phyloP scores from a whole-genome alignment of 495 filamentous ascomycete genomes.

The Cenococcum geophilum region DNA sequence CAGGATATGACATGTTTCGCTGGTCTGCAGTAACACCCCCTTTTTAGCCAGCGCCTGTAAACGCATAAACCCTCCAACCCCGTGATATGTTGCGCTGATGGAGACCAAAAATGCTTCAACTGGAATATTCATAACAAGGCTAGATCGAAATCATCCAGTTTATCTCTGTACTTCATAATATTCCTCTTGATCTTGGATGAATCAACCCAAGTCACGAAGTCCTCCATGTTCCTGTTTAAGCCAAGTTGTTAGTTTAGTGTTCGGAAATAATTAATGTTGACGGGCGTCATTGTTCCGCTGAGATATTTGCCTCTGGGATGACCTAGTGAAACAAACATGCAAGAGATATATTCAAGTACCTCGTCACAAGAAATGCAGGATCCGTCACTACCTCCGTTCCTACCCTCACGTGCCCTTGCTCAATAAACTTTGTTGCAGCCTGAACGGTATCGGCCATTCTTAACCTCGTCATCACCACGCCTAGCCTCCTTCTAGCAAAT shows the following conservation, averaged over 20 bases:
- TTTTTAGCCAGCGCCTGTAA: too few relatives aligned
- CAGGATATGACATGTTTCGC: too few relatives aligned
- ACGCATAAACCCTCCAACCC: too few relatives aligned
- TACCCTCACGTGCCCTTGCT: constrained; percentile 92
- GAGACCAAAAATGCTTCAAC: too few relatives aligned
- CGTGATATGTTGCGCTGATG: too few relatives aligned
- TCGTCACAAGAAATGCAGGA: constrained; percentile 66
- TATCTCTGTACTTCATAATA: constrained; percentile 87
- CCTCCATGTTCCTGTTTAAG: constrained; percentile 67
- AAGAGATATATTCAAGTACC: constrained; percentile 35
- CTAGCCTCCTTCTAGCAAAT: constrained; percentile 71
- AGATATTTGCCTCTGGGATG: too few relatives aligned
- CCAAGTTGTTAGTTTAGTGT: too few relatives aligned
- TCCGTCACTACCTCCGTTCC: constrained; percentile 88
- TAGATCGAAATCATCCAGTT: constrained; percentile 94
- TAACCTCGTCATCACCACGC: constrained; percentile 80
- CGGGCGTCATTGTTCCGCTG: too few relatives aligned
- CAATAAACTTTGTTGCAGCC: constrained; percentile 75
- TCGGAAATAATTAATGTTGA: too few relatives aligned
- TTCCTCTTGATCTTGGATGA: constrained; percentile 94
- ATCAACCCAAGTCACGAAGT: constrained; percentile 96
- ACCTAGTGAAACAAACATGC: too few relatives aligned
- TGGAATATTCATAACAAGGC: constrained; percentile 8
- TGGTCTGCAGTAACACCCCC: too few relatives aligned
- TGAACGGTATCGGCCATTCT: constrained; percentile 86